A percentile compares a stretch with the other conserved stretches of the same genome.
These are phyloP conservation scores for Colletotrichum sp. DNA, from an alignment of 2,329 filamentous ascomycete species.

Conservation along the genomic window DNA sequence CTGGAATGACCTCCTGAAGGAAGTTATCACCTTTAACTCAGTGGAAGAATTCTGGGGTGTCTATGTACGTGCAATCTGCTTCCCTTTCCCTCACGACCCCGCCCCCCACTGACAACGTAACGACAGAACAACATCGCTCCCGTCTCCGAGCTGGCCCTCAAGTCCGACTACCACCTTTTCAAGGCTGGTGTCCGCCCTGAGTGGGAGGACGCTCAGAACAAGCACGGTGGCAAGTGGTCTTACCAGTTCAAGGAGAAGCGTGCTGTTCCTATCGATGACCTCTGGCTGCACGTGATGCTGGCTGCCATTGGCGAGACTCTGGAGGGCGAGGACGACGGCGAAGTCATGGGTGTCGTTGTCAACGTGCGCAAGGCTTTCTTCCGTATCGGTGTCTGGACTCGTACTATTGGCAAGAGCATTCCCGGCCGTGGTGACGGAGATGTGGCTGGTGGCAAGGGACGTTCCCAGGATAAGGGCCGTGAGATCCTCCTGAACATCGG, in stretches of 20 bases:
- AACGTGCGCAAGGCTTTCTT: slow-evolving; percentile 99
- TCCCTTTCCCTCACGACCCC: background rate
- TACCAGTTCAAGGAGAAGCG: slow-evolving; percentile 98
- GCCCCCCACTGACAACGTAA: slow-evolving; percentile 18
- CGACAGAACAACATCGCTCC: slow-evolving; percentile 97
- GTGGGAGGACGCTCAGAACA: slow-evolving; percentile 99
- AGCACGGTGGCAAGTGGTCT: slow-evolving; percentile 99
- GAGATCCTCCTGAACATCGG: slow-evolving; percentile 87
- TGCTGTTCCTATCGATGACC: slow-evolving; percentile 86
- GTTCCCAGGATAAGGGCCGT: slow-evolving; percentile 80
- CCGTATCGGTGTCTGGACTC: slow-evolving; percentile 96
- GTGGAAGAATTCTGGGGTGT: slow-evolving; percentile 99
- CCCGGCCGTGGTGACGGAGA: slow-evolving; percentile 77
- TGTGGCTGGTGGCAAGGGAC: slow-evolving; percentile 77
- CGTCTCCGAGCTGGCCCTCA: slow-evolving; percentile 92
- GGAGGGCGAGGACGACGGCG: slow-evolving; percentile 91
- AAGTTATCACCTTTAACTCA: slow-evolving; percentile 98
- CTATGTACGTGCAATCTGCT: slow-evolving; percentile 71
- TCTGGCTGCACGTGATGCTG: slow-evolving; percentile 98
- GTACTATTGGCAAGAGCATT: slow-evolving; percentile 86
- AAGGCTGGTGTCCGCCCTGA: slow-evolving; percentile 96
- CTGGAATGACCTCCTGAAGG: slow-evolving; percentile 98
- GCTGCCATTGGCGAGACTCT: slow-evolving; percentile 97
- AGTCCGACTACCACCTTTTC: slow-evolving; percentile 99
- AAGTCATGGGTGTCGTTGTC: slow-evolving; percentile 99